Percentiles rank a stretch among this genome's conserved stretches.
Conservation (phyloP, 2,329 filamentous ascomycete genomes). For the Penicillium freii region DNA sequence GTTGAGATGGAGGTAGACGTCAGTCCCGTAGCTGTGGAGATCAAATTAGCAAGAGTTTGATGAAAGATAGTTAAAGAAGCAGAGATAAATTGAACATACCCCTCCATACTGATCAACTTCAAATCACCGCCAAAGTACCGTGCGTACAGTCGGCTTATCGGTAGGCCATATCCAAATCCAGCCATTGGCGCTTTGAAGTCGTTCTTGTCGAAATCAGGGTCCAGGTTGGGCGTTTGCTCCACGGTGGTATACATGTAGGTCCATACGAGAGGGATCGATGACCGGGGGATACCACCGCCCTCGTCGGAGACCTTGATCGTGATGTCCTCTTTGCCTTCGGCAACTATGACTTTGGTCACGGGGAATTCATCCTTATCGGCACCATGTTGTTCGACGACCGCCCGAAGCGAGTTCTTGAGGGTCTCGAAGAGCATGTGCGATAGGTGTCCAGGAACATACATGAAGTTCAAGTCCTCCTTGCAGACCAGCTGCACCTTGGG, state of each 20-base stretch:
- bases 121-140: conserved; percentile 96
- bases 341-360: conserved; percentile 94
- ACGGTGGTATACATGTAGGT: conserved; percentile 99
- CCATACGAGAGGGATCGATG: conserved; percentile 95
- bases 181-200: conserved; percentile 99
- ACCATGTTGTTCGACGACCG: conserved; percentile 92
- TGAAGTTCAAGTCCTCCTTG: conserved; percentile 91
- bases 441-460: conserved; percentile 98
- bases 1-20: conserved; percentile 97
- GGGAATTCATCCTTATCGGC: conserved; percentile 95
- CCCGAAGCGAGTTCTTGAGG: conserved; percentile 94
- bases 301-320: conserved; percentile 98
- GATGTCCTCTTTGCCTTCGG: conserved; percentile 96
- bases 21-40: conserved; percentile 78
- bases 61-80: background rate
- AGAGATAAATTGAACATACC: conserved; percentile 57
- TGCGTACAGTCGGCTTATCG: conserved; percentile 90
- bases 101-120: conserved; percentile 99
- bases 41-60: conserved; percentile 17
- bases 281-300: conserved; percentile 90
- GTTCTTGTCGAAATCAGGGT: conserved; percentile 97
- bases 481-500: conserved; percentile 96
- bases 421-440: conserved; percentile 99
- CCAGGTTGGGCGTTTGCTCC: conserved; percentile 87
- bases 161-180: conserved; percentile 95